Evolutionary conservation across 108 stramenopile species (phyloP).

Genomic region (Fistulifera pelliculosa): DNA sequence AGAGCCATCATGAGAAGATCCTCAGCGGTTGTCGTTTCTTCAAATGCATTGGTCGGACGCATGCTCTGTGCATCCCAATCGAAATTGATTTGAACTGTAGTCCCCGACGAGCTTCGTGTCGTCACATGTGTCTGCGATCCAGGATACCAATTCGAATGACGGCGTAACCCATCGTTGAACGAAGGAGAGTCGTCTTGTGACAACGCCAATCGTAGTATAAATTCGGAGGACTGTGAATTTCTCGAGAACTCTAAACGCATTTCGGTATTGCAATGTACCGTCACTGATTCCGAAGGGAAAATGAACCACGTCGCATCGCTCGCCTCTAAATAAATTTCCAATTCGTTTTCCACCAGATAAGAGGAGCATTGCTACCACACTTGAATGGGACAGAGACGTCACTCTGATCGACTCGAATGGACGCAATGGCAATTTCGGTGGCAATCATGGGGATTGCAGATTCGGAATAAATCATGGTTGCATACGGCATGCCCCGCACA

Average conservation of each 20-base stretch:
- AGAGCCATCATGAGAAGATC: constrained; percentile 58
- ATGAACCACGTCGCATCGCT: constrained; percentile 88
- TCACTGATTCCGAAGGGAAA: constrained; percentile 79
- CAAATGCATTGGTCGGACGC: background rate
- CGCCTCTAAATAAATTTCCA: constrained; percentile 53
- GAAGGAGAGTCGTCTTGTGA: constrained; percentile 1
- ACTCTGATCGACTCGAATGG: background rate
- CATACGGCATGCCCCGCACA: constrained; percentile 85
- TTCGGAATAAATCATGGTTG: constrained; percentile 54
- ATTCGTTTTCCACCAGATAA: constrained; percentile 37
- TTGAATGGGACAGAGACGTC: background rate
- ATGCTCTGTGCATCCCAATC: constrained; percentile 58
- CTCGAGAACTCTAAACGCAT: constrained; percentile 2
- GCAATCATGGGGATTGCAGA: constrained; percentile 31
- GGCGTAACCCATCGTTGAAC: constrained; percentile 25
- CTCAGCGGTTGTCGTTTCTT: background rate
- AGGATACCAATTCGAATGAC: constrained; percentile 65
- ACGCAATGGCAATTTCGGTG: constrained; percentile 13
- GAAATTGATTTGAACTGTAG: constrained; percentile 19
- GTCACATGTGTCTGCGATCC: constrained; percentile 36
- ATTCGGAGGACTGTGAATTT: constrained; percentile 16
- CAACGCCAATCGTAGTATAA: constrained; percentile 8
- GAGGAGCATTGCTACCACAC: constrained; percentile 9
- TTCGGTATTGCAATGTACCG: constrained; percentile 28
- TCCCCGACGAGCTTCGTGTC: constrained; percentile 15